Percentiles rank a stretch among this genome's conserved stretches.
phyloP scores from a whole-genome alignment of 2,329 filamentous ascomycete species.

The Venturia aucupariae region DNA sequence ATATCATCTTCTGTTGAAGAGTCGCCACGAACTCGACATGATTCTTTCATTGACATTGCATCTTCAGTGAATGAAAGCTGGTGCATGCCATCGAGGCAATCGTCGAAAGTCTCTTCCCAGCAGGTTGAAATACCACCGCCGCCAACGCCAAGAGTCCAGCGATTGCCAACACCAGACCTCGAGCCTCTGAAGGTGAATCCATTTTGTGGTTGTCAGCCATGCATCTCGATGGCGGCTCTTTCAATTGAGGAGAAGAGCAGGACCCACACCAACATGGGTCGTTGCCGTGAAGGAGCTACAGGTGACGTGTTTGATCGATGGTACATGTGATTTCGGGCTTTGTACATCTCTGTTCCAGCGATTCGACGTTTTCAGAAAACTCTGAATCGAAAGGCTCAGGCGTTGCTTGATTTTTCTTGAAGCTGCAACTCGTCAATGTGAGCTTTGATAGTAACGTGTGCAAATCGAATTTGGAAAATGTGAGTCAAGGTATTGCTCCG shows the following conservation, averaged over 20 bases:
- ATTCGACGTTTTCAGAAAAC: too few relatives aligned
- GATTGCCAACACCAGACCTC: constrained; percentile 28
- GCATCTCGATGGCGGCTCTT: constrained; percentile 12
- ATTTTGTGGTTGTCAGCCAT: constrained; percentile 27
- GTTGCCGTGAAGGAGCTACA: background rate
- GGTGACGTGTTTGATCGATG: too few relatives aligned
- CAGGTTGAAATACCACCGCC: constrained; percentile 19
- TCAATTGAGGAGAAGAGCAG: background rate
- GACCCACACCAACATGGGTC: background rate
- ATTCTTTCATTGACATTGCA: background rate
- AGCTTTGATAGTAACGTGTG: too few relatives aligned
- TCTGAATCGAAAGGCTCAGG: too few relatives aligned
- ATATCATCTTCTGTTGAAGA: background rate
- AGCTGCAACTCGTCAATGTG: too few relatives aligned
- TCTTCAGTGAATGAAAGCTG: background rate
- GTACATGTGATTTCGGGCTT: too few relatives aligned
- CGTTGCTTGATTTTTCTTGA: too few relatives aligned
- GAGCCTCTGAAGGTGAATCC: constrained; percentile 20
- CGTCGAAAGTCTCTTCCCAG: background rate
- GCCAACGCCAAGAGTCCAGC: constrained; percentile 23
- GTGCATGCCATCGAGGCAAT: background rate
- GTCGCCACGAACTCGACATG: background rate
- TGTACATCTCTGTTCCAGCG: too few relatives aligned
- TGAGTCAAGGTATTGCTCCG: background rate
- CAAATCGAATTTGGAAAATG: too few relatives aligned